Evolutionary conservation across 768 basidiomycete species (phyloP).

Genomic region (Boletus speciosus): DNA sequence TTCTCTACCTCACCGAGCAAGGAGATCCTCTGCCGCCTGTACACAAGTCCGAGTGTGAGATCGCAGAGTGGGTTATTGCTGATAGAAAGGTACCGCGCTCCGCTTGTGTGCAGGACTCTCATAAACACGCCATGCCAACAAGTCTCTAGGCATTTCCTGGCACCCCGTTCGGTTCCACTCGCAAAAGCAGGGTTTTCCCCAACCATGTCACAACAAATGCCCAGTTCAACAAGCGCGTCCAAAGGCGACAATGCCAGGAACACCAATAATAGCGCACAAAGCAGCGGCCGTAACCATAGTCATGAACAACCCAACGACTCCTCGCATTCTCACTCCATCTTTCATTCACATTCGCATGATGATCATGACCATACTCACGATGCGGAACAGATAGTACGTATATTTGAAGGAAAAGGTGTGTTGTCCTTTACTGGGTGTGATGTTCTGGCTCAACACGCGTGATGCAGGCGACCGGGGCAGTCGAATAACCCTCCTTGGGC

Average conservation of each 20-base stretch:
- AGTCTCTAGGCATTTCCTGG: slow-evolving; percentile 13
- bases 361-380: slow-evolving; percentile 57
- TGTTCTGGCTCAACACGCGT: not conserved
- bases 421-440: not conserved
- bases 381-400: slow-evolving; percentile 65
- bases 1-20: not conserved
- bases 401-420: slow-evolving; percentile 63
- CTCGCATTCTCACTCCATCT: slow-evolving; percentile 59
- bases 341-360: slow-evolving; percentile 65
- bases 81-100: slow-evolving; percentile 12
- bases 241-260: slow-evolving; percentile 29
- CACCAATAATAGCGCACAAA: slow-evolving; percentile 4
- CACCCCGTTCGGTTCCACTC: not conserved
- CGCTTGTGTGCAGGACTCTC: not conserved
- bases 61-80: not conserved
- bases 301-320: slow-evolving; percentile 35
- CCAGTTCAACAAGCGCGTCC: slow-evolving; percentile 16
- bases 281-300: slow-evolving; percentile 35
- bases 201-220: slow-evolving; percentile 23
- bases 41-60: not conserved
- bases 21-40: not conserved
- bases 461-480: slow-evolving; percentile 72
- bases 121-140: slow-evolving; percentile 8
- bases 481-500: slow-evolving; percentile 79
- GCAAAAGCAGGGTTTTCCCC: not conserved